phyloP scores from a whole-genome alignment of 2,329 filamentous ascomycete species.

The Bipolaris victoriae region DNA sequence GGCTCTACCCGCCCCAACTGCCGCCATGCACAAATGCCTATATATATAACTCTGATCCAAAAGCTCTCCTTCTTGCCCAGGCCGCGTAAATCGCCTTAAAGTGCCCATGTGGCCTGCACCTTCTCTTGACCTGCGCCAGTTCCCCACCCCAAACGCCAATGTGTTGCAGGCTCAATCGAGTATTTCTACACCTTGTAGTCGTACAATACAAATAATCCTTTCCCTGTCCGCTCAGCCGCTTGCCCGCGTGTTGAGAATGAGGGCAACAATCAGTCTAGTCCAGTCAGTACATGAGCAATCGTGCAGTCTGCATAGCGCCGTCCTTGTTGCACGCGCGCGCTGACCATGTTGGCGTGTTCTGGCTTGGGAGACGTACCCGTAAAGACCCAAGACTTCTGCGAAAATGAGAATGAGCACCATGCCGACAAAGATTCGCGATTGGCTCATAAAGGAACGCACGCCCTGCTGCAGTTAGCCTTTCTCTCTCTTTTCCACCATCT shows the following conservation, averaged over 20 bases:
- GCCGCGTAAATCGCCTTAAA: conserved; percentile 6
- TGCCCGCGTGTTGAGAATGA: conserved; percentile 90
- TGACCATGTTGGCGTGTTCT: neutral
- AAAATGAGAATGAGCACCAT: conserved; percentile 99
- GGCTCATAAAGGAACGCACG: conserved; percentile 93
- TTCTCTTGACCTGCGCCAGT: conserved; percentile 1
- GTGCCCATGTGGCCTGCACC: conserved; percentile 17
- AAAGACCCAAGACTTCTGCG: conserved; percentile 93
- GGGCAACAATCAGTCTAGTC: conserved; percentile 81
- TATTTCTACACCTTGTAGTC: conserved; percentile 36
- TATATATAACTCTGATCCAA: neutral
- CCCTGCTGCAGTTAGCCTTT: conserved; percentile 56
- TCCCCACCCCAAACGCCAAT: conserved; percentile 26
- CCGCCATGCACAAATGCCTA: conserved; percentile 4
- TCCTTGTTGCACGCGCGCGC: neutral
- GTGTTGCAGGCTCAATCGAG: conserved; percentile 29
- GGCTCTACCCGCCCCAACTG: neutral
- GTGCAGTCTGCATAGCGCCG: neutral
- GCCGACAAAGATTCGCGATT: conserved; percentile 94
- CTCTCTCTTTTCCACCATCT: neutral
- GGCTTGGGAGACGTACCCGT: conserved; percentile 70
- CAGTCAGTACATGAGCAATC: conserved; percentile 19
- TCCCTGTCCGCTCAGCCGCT: conserved; percentile 55
- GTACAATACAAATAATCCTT: conserved; percentile 39
- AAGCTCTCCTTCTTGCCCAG: conserved; percentile 5